phyloP scores from a whole-genome alignment of 345 rosid species.

The Reutealis trisperma region DNA sequence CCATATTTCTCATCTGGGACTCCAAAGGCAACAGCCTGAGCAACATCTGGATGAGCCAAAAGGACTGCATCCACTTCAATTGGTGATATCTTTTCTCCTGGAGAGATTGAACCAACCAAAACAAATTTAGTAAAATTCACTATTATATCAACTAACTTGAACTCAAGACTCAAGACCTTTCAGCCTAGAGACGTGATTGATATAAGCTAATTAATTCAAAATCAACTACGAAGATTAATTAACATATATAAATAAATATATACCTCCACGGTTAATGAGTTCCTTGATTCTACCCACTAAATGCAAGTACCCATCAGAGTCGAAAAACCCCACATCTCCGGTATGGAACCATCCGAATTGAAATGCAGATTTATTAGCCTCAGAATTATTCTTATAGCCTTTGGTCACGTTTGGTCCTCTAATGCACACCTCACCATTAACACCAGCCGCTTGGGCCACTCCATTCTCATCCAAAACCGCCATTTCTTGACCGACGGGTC shows the following conservation, averaged over 20 bases:
- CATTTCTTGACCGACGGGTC: slow-evolving; percentile 84
- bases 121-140: neutral
- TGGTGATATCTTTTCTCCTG: slow-evolving; percentile 98
- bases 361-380: slow-evolving; percentile 77
- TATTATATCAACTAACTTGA: no score
- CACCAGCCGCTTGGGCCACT: slow-evolving; percentile 42
- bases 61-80: slow-evolving; percentile 90
- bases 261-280: slow-evolving; percentile 98
- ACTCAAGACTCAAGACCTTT: no score
- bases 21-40: slow-evolving; percentile 85
- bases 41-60: slow-evolving; percentile 67
- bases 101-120: neutral
- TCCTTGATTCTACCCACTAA: slow-evolving; percentile 96
- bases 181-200: neutral
- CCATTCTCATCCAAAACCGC: slow-evolving; percentile 71
- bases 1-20: slow-evolving; percentile 96
- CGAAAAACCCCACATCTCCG: slow-evolving; percentile 76
- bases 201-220: neutral
- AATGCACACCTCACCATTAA: slow-evolving; percentile 76
- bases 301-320: slow-evolving; percentile 81
- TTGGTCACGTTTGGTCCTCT: slow-evolving; percentile 90
- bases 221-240: neutral
- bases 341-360: slow-evolving; percentile 96
- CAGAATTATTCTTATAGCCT: slow-evolving; percentile 88
- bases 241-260: no score